phyloP scores from a whole-genome alignment of 208 protist species.

The Trypanosoma lewisi region DNA sequence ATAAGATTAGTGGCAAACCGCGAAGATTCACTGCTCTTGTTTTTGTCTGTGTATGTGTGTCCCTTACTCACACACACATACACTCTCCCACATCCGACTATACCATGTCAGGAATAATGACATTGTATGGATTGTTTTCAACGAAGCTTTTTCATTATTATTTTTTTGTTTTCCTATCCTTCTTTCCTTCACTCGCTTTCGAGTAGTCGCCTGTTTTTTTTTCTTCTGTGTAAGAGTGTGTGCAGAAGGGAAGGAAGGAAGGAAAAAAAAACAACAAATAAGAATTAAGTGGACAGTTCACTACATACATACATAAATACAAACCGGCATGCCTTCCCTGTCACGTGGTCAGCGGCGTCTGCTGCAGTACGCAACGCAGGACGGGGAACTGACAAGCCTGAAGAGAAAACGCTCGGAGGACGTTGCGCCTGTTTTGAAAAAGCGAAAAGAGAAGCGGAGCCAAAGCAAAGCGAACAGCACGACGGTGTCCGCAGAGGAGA shows the following conservation, averaged over 20 bases:
- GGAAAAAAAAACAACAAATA: neutral
- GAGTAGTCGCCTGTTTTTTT: too few species aligned
- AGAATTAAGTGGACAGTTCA: too few species aligned
- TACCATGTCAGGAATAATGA: too few species aligned
- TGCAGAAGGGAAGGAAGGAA: neutral
- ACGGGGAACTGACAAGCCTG: slow-evolving; percentile 22
- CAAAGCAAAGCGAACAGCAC: neutral
- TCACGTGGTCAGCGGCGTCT: slow-evolving; percentile 50
- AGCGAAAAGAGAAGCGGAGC: slow-evolving; percentile 15
- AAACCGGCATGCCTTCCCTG: slow-evolving; percentile 20
- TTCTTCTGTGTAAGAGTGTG: too few species aligned
- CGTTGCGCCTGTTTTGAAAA: slow-evolving; percentile 56
- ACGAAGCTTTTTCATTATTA: neutral
- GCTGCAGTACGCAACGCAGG: slow-evolving; percentile 35
- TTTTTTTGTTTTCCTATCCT: slow-evolving; percentile 10
- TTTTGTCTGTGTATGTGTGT: neutral
- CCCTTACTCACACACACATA: too few species aligned
- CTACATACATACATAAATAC: too few species aligned
- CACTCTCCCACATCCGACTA: too few species aligned
- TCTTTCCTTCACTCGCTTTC: neutral
- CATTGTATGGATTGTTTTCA: too few species aligned
- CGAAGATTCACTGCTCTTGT: neutral
- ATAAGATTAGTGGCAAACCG: neutral
- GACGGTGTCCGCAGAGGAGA: neutral
- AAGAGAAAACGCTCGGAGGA: slow-evolving; percentile 48